A percentile compares a stretch with the other conserved stretches of the same genome.
Evolutionary conservation across 768 basidiomycete genomes (phyloP).

Genomic region (Tylopilus sp.): DNA sequence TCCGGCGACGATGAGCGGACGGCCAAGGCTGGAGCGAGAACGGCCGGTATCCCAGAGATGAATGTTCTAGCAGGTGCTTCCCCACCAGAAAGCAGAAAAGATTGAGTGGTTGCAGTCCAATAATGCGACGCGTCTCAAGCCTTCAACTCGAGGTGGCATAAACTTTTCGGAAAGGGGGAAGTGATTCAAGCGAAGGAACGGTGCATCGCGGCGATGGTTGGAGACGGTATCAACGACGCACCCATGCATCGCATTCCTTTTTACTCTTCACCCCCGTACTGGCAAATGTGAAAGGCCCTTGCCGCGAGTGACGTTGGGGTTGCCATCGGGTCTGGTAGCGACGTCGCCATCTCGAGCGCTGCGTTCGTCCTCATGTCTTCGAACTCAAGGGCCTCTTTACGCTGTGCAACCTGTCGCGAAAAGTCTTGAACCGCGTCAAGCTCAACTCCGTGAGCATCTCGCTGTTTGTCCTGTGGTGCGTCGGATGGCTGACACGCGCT

Average conservation of each 20-base stretch:
- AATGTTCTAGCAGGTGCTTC: conserved; percentile 83
- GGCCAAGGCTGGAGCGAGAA: conserved; percentile 64
- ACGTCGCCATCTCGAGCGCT: conserved; percentile 74
- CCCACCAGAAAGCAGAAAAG: conserved; percentile 75
- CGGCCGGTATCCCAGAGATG: conserved; percentile 59
- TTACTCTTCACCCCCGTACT: background rate
- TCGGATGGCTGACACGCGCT: conserved; percentile 6
- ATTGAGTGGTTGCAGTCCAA: conserved; percentile 52
- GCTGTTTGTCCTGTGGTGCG: background rate
- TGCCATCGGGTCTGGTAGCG: conserved; percentile 66
- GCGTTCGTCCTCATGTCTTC: conserved; percentile 77
- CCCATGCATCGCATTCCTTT: conserved; percentile 33
- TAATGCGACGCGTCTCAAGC: conserved; percentile 38
- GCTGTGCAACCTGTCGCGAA: conserved; percentile 58
- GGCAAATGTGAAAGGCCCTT: conserved; percentile 39
- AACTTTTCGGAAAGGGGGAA: conserved; percentile 17
- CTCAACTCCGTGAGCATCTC: conserved; percentile 62
- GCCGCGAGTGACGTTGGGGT: conserved; percentile 57
- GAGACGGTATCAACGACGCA: conserved; percentile 64
- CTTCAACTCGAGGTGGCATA: conserved; percentile 27
- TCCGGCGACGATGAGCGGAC: conserved; percentile 75
- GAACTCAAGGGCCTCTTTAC: conserved; percentile 58
- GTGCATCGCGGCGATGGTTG: conserved; percentile 53
- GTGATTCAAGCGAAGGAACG: conserved; percentile 34
- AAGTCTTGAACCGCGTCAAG: conserved; percentile 65